A percentile compares a stretch with the other conserved stretches of the same genome.
Evolutionary conservation across 441 rosid genomes (phyloP).

Genomic region (Gossypium davidsonii): DNA sequence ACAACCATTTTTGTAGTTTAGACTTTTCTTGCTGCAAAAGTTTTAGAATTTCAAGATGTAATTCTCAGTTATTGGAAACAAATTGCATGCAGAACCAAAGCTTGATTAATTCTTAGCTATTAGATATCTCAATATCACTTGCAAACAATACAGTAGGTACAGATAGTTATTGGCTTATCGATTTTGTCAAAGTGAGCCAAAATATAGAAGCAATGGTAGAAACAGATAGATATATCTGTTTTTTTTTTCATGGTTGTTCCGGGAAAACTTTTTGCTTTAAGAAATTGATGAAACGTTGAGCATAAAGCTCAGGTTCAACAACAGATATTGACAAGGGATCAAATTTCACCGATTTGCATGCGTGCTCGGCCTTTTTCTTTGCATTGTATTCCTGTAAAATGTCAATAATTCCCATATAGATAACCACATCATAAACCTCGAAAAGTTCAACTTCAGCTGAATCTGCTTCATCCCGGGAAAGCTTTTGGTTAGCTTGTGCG

Average conservation of each 20-base stretch:
- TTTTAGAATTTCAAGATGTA: background rate
- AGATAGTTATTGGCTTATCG: background rate
- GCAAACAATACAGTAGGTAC: background rate
- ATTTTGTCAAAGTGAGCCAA: background rate
- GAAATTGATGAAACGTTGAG: constrained; percentile 65
- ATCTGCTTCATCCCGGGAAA: constrained; percentile 35
- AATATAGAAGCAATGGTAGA: background rate
- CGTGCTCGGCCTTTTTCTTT: constrained; percentile 65
- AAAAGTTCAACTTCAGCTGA: constrained; percentile 55
- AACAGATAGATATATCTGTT: background rate
- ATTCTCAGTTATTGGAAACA: background rate
- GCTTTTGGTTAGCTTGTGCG: constrained; percentile 66
- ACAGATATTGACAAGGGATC: constrained; percentile 65
- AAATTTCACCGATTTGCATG: constrained; percentile 56
- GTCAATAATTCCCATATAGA: constrained; percentile 93
- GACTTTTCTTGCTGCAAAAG: background rate
- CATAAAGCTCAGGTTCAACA: constrained; percentile 66
- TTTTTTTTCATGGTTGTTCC: constrained; percentile 23
- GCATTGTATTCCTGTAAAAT: constrained; percentile 75
- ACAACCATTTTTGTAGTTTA: background rate
- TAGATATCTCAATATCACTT: background rate
- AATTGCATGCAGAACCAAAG: background rate
- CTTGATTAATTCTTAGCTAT: background rate
- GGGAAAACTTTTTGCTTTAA: constrained; percentile 64
- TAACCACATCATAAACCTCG: constrained; percentile 82